Base-by-base conservation (phyloP, 306 rosid genomes). In the Sindora glabra region DNA sequence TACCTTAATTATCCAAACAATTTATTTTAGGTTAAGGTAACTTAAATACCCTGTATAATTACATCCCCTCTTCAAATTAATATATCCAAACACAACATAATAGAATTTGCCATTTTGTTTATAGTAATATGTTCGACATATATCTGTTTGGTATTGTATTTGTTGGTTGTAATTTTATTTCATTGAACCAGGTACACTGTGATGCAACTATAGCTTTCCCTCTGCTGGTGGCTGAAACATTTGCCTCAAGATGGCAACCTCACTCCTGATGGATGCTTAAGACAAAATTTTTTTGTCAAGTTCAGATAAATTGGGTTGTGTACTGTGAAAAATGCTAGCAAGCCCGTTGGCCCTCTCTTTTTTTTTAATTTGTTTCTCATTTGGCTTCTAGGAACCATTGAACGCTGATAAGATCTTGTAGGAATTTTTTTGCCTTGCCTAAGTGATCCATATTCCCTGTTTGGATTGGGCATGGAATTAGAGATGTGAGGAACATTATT, bases 171-270 rank as follows among this genome's bases (percentile, higher is more conserved):
- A n/a, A n/a, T 47, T 38, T 34, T 40, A 24, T 72, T 36, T 33
- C 53, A n/a, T 40, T 42, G 14, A 61, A 73, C 22, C 77, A 87
- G 96, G 96, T 88, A 40, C 94, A 88, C 50, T 88, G 96, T 41
- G 96, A 88, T 64, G 96, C 96, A 55, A 88, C 94, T 1, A 88
- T 85, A 6, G 96, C 96, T 15, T 85, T 88, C 55, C 96, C 90
- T 62, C 73, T 82, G 9, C 72, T 85, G 77, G 89, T 88, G 63
- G 94, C 94, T 5, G 84, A 85, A 76, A 76, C 96, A 11, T 88
- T 88, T 67, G 94, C 96, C 32, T 53, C 71, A 48, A 77, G 72
- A 67, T 56, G 17, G 26, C 62, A 65, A 62, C 57, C 56, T 69
- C 69, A 27, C 39, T 53, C 40, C 19, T 22, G 57, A 67, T 51